A percentile compares a stretch with the other conserved stretches of the same genome.
These are phyloP conservation scores for Lathyrus tuberosus DNA, from an alignment of 306 rosid species.

Conservation along the genomic window DNA sequence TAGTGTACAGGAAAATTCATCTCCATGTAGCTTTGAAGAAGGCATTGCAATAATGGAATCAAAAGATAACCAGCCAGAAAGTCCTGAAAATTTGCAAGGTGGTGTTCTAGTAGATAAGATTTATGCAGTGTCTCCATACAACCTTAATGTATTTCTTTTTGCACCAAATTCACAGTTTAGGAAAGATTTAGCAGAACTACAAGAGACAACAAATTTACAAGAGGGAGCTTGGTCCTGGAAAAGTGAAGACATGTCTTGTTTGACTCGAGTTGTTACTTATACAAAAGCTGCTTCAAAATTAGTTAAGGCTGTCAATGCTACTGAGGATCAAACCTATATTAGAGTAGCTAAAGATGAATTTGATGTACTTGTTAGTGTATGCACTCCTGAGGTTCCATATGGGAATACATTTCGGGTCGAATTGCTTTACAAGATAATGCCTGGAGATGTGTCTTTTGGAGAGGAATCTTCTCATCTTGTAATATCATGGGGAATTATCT, in stretches of 20 bases:
- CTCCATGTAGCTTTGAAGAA: slow-evolving; percentile 63
- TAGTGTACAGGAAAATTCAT: slow-evolving; percentile 43
- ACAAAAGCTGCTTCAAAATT: slow-evolving; percentile 68
- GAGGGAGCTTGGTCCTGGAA: slow-evolving; percentile 83
- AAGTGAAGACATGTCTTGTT: slow-evolving; percentile 55
- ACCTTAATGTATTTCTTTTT: slow-evolving; percentile 67
- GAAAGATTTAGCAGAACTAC: slow-evolving; percentile 65
- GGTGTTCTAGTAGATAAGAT: slow-evolving; percentile 75
- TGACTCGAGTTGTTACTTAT: slow-evolving; percentile 65
- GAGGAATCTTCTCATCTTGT: slow-evolving; percentile 62
- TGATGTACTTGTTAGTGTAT: slow-evolving; percentile 56
- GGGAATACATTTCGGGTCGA: slow-evolving; percentile 72
- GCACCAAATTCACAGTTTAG: slow-evolving; percentile 69
- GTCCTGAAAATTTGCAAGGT: slow-evolving; percentile 69
- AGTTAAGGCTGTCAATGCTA: slow-evolving; percentile 66
- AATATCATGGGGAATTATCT: slow-evolving; percentile 74
- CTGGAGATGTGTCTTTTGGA: slow-evolving; percentile 58
- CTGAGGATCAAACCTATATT: slow-evolving; percentile 79
- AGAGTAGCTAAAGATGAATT: slow-evolving; percentile 64
- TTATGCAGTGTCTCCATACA: slow-evolving; percentile 50
- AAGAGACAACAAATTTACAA: slow-evolving; percentile 62
- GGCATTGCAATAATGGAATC: slow-evolving; percentile 62
- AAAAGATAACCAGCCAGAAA: slow-evolving; percentile 47
- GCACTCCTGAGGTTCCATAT: slow-evolving; percentile 86
- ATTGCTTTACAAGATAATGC: slow-evolving; percentile 82